Evolutionary conservation across 2,329 filamentous ascomycete species (phyloP), one percentile per base, ranked within the genome.

Genomic region (Fonsecaea nubica): DNA sequence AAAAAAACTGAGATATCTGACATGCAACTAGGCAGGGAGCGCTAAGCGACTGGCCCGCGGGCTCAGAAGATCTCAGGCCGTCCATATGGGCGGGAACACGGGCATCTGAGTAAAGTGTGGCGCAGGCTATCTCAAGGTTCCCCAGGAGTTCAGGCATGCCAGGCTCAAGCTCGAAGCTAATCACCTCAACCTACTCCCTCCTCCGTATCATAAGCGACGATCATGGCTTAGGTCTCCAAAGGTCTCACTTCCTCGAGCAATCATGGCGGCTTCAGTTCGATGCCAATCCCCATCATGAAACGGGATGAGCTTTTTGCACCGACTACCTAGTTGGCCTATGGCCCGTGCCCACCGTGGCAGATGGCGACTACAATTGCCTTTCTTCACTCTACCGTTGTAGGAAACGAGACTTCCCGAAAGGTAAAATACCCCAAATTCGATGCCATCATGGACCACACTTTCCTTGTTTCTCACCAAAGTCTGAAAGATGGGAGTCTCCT

Each of bases 351-450:
- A 48, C 12, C 2, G 12, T 9, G n/a, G 7, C 18, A 50, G 45
- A 50, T 50, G 8, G 45, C 21, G 18, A 25, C 7, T 12, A 4
- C 45, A 18, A 18, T 30, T 21, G 21, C 13, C 18, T 50, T 50
- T 12, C n/a, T 50, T 25, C 45, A 45, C 45, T 25, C 8, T 50
- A 10, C 45, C 45, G 21, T 50, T 50, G 45, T 1, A 25, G 45
- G 45, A 25, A 50, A 50, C 45, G 45, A 50, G 45, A 13, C 45
- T 50, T 50, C 45, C 18, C 45, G 18, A 25, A 50, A 25, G 45
- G 21, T 25, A 8, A 48, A 50, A 50, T 25, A 50, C 7, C 12
- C 8, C 30, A 32, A 30, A 13, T 2, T 21, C 4, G 10, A 21
- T 25, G 21, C 25, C 18, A 30, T 50, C 45, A 50, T 12, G 18